Percentiles rank a stretch among this genome's conserved stretches.
Evolutionary conservation across 2,329 filamentous ascomycete genomes (phyloP).

Genomic region (Fusarium heterosporum): DNA sequence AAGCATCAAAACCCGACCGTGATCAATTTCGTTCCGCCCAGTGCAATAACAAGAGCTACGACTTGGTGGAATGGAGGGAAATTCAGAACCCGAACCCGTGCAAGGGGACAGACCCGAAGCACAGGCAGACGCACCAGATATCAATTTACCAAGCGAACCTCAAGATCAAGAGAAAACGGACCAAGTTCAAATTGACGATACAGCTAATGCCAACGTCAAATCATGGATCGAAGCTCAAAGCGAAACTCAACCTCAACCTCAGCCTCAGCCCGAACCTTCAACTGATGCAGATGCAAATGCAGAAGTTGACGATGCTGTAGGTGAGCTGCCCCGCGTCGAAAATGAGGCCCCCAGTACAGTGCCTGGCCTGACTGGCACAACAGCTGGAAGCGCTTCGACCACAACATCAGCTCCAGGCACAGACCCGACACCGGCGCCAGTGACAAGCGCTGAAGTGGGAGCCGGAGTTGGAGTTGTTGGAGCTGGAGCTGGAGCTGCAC

Average conservation of each 20-base stretch:
- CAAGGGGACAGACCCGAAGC: slow-evolving; percentile 18
- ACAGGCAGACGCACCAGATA: slow-evolving; percentile 4
- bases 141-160: slow-evolving; percentile 11
- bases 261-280: slow-evolving; percentile 25
- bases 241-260: slow-evolving; percentile 24
- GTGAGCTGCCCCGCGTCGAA: slow-evolving; percentile 35
- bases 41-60: slow-evolving; percentile 21
- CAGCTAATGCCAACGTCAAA: slow-evolving; percentile 29
- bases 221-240: slow-evolving; percentile 38
- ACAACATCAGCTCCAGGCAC: slow-evolving; percentile 23
- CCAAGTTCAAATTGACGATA: slow-evolving; percentile 14
- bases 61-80: slow-evolving; percentile 46
- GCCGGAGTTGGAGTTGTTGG: slow-evolving; percentile 10
- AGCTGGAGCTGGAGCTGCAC: too few relatives aligned
- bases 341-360: slow-evolving; percentile 23
- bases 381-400: slow-evolving; percentile 29
- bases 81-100: slow-evolving; percentile 34
- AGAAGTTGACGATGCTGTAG: slow-evolving; percentile 27
- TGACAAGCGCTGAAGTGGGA: slow-evolving; percentile 8
- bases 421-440: slow-evolving; percentile 9
- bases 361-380: slow-evolving; percentile 21
- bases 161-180: slow-evolving; percentile 17
- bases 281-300: slow-evolving; percentile 14
- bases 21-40: neutral
- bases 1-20: slow-evolving; percentile 6